These are phyloP conservation scores for Cryptosporidium sp. DNA, from an alignment of 169 alveolate genomes.

Conservation along the genomic window DNA sequence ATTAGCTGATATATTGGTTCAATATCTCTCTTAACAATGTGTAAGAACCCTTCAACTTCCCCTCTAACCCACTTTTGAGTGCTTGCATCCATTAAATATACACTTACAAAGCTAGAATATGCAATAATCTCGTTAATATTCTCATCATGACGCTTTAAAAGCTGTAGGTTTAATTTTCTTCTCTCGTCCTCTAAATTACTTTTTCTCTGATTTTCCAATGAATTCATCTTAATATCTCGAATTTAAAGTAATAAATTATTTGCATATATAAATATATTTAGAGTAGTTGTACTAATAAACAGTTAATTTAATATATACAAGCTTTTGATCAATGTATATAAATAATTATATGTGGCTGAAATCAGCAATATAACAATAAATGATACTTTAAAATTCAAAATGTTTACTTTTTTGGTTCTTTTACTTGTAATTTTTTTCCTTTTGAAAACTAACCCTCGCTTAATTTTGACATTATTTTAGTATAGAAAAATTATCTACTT, in stretches of 20 bases:
- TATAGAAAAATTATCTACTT: background rate
- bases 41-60: slow-evolving; percentile 70
- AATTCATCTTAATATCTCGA: background rate
- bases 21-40: slow-evolving; percentile 45
- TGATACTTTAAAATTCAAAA: background rate
- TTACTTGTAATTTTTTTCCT: background rate
- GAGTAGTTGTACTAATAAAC: background rate
- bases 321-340: no score
- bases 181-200: slow-evolving; percentile 49
- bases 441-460: background rate
- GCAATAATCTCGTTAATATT: slow-evolving; percentile 54
- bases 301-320: no score
- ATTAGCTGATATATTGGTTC: slow-evolving; percentile 62
- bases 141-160: slow-evolving; percentile 66
- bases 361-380: background rate
- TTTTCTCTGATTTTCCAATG: background rate
- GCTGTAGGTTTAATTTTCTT: slow-evolving; percentile 33
- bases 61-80: slow-evolving; percentile 75
- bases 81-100: slow-evolving; percentile 51
- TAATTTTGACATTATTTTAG: background rate
- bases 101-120: slow-evolving; percentile 69
- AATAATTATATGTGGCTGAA: background rate
- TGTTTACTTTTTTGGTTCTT: background rate
- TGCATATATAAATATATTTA: background rate
- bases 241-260: background rate